Conservation (phyloP, 2,329 filamentous ascomycete genomes). For the Beauveria varroae region DNA sequence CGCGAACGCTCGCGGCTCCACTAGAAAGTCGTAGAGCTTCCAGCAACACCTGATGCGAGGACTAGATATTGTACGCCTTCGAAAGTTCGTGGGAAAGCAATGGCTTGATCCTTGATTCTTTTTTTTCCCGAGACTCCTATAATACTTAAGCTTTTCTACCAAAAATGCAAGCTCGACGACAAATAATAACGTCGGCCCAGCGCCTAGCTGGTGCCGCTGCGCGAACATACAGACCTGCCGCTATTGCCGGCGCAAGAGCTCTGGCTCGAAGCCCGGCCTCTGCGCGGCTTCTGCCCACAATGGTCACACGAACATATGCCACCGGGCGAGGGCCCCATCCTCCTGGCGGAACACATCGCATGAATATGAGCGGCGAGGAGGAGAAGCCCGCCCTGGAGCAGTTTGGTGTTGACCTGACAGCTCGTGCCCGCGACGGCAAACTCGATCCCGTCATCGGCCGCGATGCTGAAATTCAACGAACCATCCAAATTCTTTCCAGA, state of each 20-base stretch:
- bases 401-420: constrained; percentile 86
- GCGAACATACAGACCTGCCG: constrained; percentile 22
- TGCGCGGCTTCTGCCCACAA: constrained; percentile 29
- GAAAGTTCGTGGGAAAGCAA: not conserved
- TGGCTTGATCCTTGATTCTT: not conserved
- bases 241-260: constrained; percentile 15
- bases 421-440: constrained; percentile 76
- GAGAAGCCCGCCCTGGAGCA: constrained; percentile 86
- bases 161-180: constrained; percentile 35
- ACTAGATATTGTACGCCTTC: constrained; percentile 8
- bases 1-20: constrained; percentile 29
- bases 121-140: too few relatives aligned
- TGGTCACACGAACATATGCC: constrained; percentile 47
- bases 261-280: constrained; percentile 10
- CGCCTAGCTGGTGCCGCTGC: constrained; percentile 26
- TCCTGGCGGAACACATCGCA: constrained; percentile 85
- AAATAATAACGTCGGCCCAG: constrained; percentile 31
- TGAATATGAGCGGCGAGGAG: constrained; percentile 71
- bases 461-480: constrained; percentile 84
- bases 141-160: not conserved
- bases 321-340: constrained; percentile 75
- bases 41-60: not conserved
- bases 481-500: constrained; percentile 86
- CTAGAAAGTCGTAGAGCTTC: constrained; percentile 20
- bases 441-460: constrained; percentile 93